These are phyloP conservation scores for Mucor indicus DNA, from an alignment of 371 early-diverging fungal genomes.

Conservation along the genomic window DNA sequence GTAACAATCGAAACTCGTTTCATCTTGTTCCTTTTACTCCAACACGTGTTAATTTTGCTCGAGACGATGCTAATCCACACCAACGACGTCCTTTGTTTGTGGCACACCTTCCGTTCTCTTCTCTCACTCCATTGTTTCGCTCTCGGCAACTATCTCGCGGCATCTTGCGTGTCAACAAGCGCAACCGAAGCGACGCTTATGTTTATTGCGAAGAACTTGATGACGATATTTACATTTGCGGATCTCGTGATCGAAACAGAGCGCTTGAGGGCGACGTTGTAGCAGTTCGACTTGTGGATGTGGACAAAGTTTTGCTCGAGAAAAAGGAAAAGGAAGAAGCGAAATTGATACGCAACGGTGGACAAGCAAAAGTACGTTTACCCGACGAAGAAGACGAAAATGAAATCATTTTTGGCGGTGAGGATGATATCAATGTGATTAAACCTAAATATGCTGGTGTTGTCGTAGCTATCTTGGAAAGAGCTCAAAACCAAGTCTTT, in stretches of 20 bases:
- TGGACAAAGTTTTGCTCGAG: conserved; percentile 56
- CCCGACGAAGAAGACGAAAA: conserved; percentile 53
- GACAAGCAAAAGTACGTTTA: conserved; percentile 36
- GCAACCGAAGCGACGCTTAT: conserved; percentile 83
- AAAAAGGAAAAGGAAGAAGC: conserved; percentile 58
- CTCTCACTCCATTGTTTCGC: conserved; percentile 49
- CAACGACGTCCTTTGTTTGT: conserved; percentile 58
- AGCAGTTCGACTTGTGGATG: conserved; percentile 73
- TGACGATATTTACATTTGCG: conserved; percentile 76
- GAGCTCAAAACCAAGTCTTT: conserved; percentile 63
- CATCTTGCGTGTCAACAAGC: conserved; percentile 80
- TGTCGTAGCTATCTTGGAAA: conserved; percentile 65
- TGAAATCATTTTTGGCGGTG: conserved; percentile 52
- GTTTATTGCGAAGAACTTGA: conserved; percentile 69
- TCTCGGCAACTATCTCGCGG: conserved; percentile 61
- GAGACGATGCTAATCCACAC: conserved; percentile 53
- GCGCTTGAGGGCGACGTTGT: conserved; percentile 89
- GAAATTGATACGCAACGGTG: conserved; percentile 46
- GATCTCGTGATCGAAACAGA: conserved; percentile 78
- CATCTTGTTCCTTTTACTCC: conserved; percentile 48
- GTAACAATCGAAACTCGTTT: not conserved
- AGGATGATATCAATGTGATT: conserved; percentile 49
- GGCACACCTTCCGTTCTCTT: conserved; percentile 59
- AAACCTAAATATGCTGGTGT: conserved; percentile 66
- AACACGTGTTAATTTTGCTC: conserved; percentile 46